Evolutionary conservation across 2,329 filamentous ascomycete species (phyloP).

Genomic region (Phyllosticta citribraziliensis): DNA sequence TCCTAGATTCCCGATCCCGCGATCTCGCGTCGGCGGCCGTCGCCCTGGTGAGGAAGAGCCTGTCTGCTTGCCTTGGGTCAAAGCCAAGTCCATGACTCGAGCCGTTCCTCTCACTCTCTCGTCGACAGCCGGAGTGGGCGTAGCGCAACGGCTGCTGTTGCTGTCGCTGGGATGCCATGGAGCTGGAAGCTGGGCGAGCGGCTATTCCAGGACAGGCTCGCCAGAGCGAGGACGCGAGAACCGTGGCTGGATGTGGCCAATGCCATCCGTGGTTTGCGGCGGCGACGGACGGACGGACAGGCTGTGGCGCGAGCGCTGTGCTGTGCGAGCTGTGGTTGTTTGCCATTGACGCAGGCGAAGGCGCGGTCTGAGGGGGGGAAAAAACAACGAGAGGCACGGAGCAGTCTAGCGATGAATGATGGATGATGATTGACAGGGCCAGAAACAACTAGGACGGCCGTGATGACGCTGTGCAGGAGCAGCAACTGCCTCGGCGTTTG

Average conservation of each 20-base stretch:
- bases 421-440: not conserved
- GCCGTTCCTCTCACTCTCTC: conserved; percentile 5
- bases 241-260: not conserved
- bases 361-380: not conserved
- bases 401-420: too few relatives aligned
- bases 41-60: conserved; percentile 5
- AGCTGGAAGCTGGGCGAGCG: conserved; percentile 7
- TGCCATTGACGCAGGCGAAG: not conserved
- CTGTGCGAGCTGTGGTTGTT: conserved; percentile 8
- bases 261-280: not conserved
- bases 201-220: not conserved
- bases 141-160: conserved; percentile 10
- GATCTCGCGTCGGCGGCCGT: conserved; percentile 2
- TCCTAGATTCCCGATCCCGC: conserved; percentile 8
- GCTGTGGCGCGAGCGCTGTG: not conserved
- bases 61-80: conserved; percentile 4
- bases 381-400: not conserved
- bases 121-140: not conserved
- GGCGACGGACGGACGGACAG: not conserved
- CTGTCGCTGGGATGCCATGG: conserved; percentile 1
- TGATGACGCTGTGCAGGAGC: not conserved
- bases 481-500: not conserved
- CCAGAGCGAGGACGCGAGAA: not conserved
- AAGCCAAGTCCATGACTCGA: conserved; percentile 2
- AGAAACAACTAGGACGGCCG: not conserved